Conservation (phyloP, 345 rosid genomes). For the Arabis hirsuta region DNA sequence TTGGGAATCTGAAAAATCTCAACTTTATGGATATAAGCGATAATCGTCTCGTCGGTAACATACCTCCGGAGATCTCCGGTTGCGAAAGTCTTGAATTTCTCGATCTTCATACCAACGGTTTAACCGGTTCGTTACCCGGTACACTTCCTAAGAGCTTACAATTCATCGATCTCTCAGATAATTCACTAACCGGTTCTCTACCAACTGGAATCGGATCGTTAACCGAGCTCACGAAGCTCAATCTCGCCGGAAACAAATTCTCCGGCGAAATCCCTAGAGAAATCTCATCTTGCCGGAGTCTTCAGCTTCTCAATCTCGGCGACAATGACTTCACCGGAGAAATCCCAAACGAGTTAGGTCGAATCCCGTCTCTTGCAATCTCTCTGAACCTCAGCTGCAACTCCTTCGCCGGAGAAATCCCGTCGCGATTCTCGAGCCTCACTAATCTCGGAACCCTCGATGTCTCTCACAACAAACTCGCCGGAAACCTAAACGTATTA, state of each 20-base stretch:
- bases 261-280: slow-evolving; percentile 75
- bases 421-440: slow-evolving; percentile 73
- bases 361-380: slow-evolving; percentile 73
- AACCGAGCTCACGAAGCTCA: slow-evolving; percentile 74
- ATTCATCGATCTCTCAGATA: slow-evolving; percentile 72
- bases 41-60: slow-evolving; percentile 67
- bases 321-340: slow-evolving; percentile 73
- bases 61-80: slow-evolving; percentile 63
- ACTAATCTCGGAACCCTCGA: slow-evolving; percentile 75
- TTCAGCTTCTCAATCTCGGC: slow-evolving; percentile 76
- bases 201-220: slow-evolving; percentile 65
- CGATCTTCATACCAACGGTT: slow-evolving; percentile 80
- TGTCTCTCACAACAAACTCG: slow-evolving; percentile 74
- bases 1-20: slow-evolving; percentile 63
- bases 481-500: slow-evolving; percentile 66
- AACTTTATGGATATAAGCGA: slow-evolving; percentile 78
- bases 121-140: slow-evolving; percentile 70
- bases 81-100: slow-evolving; percentile 71
- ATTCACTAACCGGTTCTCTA: slow-evolving; percentile 66
- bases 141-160: slow-evolving; percentile 69
- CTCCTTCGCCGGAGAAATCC: slow-evolving; percentile 69
- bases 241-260: slow-evolving; percentile 65
- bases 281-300: slow-evolving; percentile 69
- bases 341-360: slow-evolving; percentile 80
- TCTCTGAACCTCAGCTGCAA: slow-evolving; percentile 90